A percentile compares a stretch with the other conserved stretches of the same genome.
Evolutionary conservation across 2,329 filamentous ascomycete species (phyloP).

Genomic region (Ciborinia camelliae): DNA sequence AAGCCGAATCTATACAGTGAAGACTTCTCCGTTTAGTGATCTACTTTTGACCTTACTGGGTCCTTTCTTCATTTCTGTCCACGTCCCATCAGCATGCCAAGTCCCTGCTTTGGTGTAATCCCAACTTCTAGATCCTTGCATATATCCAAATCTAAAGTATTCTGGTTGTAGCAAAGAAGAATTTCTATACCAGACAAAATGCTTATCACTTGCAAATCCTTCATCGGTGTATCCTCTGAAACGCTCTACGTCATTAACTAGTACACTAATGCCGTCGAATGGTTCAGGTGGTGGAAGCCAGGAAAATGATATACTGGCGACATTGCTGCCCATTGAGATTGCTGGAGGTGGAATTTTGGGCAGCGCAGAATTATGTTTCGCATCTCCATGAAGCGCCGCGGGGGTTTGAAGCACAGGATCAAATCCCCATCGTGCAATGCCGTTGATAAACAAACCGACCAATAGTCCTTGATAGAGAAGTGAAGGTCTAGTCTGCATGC

Average conservation of each 20-base stretch:
- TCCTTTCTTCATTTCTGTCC: constrained; percentile 55
- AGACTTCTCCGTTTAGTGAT: constrained; percentile 25
- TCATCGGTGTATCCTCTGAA: constrained; percentile 69
- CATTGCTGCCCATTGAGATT: constrained; percentile 50
- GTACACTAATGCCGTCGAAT: constrained; percentile 73
- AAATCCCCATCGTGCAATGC: constrained; percentile 91
- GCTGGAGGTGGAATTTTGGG: constrained; percentile 49
- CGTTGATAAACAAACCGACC: constrained; percentile 89
- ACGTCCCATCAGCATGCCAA: constrained; percentile 63
- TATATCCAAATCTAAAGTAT: constrained; percentile 75
- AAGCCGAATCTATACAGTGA: constrained; percentile 14
- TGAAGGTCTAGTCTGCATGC: constrained; percentile 79
- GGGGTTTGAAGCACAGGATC: constrained; percentile 84
- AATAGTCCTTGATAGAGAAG: constrained; percentile 87
- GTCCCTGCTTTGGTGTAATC: constrained; percentile 75
- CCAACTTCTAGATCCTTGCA: constrained; percentile 59
- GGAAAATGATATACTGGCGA: constrained; percentile 39
- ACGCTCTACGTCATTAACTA: constrained; percentile 83
- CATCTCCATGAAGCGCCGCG: constrained; percentile 65
- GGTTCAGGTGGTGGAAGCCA: constrained; percentile 44
- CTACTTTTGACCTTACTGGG: constrained; percentile 35
- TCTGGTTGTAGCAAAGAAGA: constrained; percentile 50
- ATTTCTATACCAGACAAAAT: constrained; percentile 59
- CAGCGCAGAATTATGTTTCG: constrained; percentile 59
- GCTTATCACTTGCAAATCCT: constrained; percentile 40